Evolutionary conservation across 345 rosid genomes (phyloP).

Genomic region (Cardamine occulta): DNA sequence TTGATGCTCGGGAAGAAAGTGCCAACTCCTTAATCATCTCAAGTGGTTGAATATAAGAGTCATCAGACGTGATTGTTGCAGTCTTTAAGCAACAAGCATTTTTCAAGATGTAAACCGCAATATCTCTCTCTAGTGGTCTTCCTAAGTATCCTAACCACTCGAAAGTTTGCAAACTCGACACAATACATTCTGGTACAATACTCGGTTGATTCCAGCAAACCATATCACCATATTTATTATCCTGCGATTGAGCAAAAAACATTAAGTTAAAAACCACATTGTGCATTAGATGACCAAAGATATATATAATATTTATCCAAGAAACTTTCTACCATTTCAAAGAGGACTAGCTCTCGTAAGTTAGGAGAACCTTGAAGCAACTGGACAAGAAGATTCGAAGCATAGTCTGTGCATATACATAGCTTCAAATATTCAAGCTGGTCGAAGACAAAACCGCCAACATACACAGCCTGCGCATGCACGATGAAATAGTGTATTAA

Average conservation of each 20-base stretch:
- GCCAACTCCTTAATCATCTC: not conserved
- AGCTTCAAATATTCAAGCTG: slow-evolving; percentile 21
- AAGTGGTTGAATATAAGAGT: not conserved
- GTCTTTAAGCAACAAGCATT: not conserved
- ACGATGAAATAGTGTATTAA: not conserved
- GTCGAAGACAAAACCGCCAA: not conserved
- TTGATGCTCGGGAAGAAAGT: not conserved
- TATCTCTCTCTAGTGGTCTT: not conserved
- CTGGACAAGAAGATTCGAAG: not conserved
- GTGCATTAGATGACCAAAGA: not conserved
- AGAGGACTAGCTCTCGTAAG: slow-evolving; percentile 2
- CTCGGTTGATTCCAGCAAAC: not conserved
- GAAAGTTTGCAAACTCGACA: not conserved
- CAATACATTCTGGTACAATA: not conserved
- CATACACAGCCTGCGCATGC: not conserved
- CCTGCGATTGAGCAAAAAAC: not conserved
- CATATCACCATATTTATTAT: no score
- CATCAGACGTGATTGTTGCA: not conserved
- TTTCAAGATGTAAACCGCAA: not conserved
- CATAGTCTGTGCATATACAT: not conserved
- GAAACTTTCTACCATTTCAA: not conserved
- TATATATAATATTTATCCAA: not conserved
- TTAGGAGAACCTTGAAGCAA: slow-evolving; percentile 21
- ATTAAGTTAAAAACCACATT: no score
- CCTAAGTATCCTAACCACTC: not conserved